Percentiles rank a stretch among this genome's conserved stretches.
These are phyloP conservation scores for Saprolegnia parasitica DNA, from an alignment of 352 stramenopile species.

Conservation along the genomic window DNA sequence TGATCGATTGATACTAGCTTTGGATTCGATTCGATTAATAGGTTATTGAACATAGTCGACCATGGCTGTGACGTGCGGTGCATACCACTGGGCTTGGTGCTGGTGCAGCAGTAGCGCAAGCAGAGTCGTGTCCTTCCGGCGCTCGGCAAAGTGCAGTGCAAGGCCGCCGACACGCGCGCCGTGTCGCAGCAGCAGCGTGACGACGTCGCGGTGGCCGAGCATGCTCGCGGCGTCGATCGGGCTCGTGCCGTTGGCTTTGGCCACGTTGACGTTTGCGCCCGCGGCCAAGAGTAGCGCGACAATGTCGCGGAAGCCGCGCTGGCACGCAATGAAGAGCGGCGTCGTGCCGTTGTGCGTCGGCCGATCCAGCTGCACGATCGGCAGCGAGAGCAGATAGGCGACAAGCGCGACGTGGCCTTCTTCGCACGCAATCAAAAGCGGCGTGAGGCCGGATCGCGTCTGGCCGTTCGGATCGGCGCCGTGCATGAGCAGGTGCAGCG, in stretches of 20 bases:
- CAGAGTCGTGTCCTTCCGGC: constrained; percentile 50
- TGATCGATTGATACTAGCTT: too few relatives aligned
- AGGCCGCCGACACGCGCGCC: constrained; percentile 58
- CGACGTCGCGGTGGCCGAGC: constrained; percentile 55
- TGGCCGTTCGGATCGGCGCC: constrained; percentile 60
- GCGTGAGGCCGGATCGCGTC: constrained; percentile 70
- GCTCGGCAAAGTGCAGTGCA: constrained; percentile 71
- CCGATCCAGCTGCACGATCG: constrained; percentile 33
- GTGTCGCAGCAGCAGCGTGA: constrained; percentile 56
- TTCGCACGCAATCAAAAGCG: constrained; percentile 80
- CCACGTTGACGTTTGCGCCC: constrained; percentile 45
- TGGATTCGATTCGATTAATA: neutral
- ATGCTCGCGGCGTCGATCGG: constrained; percentile 67
- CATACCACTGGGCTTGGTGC: constrained; percentile 49
- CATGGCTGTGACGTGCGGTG: neutral
- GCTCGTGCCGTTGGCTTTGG: constrained; percentile 70
- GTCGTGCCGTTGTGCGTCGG: constrained; percentile 61
- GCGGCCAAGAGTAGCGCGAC: constrained; percentile 51
- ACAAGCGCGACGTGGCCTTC: constrained; percentile 69
- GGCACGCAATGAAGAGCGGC: constrained; percentile 69
- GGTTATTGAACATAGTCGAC: constrained; percentile 17
- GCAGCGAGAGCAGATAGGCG: constrained; percentile 45
- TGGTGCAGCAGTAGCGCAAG: constrained; percentile 55
- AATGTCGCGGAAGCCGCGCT: constrained; percentile 55
- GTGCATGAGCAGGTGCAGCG: constrained; percentile 43